Conservation (phyloP, 2,329 filamentous ascomycete species). For the Didymella exigua region DNA sequence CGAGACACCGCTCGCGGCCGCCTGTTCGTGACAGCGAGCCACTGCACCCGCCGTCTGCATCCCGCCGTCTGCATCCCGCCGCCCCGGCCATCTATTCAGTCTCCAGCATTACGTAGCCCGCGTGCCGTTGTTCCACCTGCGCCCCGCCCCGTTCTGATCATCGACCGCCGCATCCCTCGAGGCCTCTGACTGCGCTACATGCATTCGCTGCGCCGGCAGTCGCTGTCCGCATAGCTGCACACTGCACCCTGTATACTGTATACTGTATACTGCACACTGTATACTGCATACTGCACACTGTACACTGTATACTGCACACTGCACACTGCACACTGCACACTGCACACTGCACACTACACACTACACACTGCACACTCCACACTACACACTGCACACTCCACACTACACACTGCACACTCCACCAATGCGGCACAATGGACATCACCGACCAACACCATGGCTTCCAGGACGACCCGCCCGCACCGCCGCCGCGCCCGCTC, state of each 20-base stretch:
- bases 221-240: conserved; percentile 4
- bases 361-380: too few species aligned
- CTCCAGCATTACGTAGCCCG: background rate
- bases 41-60: background rate
- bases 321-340: too few species aligned
- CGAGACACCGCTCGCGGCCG: background rate
- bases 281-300: too few species aligned
- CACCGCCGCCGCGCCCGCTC: conserved; percentile 58
- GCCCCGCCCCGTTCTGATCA: conserved; percentile 3
- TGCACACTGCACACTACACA: too few species aligned
- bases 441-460: conserved; percentile 43
- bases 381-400: too few species aligned
- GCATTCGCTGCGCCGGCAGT: conserved; percentile 13
- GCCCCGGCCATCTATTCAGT: background rate
- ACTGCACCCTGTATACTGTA: too few species aligned
- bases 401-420: background rate
- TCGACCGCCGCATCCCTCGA: background rate
- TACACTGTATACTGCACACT: too few species aligned
- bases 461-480: conserved; percentile 41
- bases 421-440: conserved; percentile 45
- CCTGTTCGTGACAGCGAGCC: background rate
- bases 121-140: conserved; percentile 1
- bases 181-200: background rate
- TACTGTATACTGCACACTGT: too few species aligned
- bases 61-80: background rate